These are phyloP conservation scores for Russula ochroleuca DNA, from an alignment of 768 basidiomycete genomes.

Conservation along the genomic window DNA sequence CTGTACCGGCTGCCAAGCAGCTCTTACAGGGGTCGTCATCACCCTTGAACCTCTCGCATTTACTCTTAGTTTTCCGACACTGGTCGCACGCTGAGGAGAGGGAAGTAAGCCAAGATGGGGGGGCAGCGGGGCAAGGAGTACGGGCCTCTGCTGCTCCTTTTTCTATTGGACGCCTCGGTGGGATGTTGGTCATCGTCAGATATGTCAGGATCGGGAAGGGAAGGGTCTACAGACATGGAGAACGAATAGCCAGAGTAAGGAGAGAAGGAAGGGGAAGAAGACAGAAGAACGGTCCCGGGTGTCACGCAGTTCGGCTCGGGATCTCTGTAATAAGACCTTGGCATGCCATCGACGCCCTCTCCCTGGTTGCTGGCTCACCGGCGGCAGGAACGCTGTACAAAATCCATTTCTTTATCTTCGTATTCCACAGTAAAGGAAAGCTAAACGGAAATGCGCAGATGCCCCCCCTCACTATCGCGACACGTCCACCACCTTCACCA, in stretches of 20 bases:
- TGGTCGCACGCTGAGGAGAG: slow-evolving; percentile 67
- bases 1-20: slow-evolving; percentile 53
- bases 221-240: slow-evolving; percentile 18
- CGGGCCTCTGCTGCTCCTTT: slow-evolving; percentile 28
- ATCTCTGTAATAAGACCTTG: background rate
- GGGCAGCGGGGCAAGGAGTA: background rate
- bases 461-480: slow-evolving; percentile 26
- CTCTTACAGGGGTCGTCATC: slow-evolving; percentile 56
- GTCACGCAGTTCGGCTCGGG: background rate
- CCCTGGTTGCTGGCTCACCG: background rate
- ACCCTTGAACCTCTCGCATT: slow-evolving; percentile 60
- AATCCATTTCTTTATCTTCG: slow-evolving; percentile 25
- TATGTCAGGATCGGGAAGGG: slow-evolving; percentile 21
- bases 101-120: background rate
- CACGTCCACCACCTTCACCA: slow-evolving; percentile 2
- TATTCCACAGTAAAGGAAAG: slow-evolving; percentile 25
- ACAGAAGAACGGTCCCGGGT: background rate
- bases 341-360: background rate
- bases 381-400: slow-evolving; percentile 18
- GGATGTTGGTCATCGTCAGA: slow-evolving; percentile 26
- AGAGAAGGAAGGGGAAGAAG: background rate
- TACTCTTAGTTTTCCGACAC: slow-evolving; percentile 83
- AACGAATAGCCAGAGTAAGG: background rate
- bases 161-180: slow-evolving; percentile 22
- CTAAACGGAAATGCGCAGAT: slow-evolving; percentile 15